phyloP scores from a whole-genome alignment of 2,329 filamentous ascomycete genomes.

The Alternaria sp. region DNA sequence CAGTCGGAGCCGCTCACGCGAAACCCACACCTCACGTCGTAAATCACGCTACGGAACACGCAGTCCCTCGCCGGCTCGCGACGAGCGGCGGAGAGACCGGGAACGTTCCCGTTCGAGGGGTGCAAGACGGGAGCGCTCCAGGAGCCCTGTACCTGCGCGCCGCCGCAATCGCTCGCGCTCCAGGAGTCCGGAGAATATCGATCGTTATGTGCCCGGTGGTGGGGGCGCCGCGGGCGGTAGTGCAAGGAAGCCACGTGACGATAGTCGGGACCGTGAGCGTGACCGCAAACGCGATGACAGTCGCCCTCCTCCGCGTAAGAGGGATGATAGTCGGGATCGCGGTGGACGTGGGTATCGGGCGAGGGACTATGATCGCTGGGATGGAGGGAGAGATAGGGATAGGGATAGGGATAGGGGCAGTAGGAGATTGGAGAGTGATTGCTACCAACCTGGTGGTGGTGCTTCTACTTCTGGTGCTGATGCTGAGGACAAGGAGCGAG shows the following conservation, averaged over 20 bases:
- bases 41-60: slow-evolving; percentile 40
- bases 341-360: slow-evolving; percentile 49
- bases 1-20: slow-evolving; percentile 43
- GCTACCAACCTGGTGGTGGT: slow-evolving; percentile 39
- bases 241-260: slow-evolving; percentile 33
- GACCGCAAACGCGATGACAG: slow-evolving; percentile 33
- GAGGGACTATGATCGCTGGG: slow-evolving; percentile 53
- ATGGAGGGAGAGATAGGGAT: slow-evolving; percentile 30
- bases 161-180: slow-evolving; percentile 34
- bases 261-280: slow-evolving; percentile 25
- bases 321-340: slow-evolving; percentile 49
- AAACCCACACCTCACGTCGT: slow-evolving; percentile 37
- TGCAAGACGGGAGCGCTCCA: slow-evolving; percentile 27
- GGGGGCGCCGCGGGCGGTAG: slow-evolving; percentile 19
- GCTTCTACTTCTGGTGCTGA: slow-evolving; percentile 2
- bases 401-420: slow-evolving; percentile 30
- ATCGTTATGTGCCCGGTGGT: slow-evolving; percentile 46
- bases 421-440: slow-evolving; percentile 41
- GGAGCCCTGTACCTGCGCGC: slow-evolving; percentile 25
- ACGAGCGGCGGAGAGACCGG: slow-evolving; percentile 35
- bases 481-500: slow-evolving; percentile 27
- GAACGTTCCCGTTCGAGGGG: slow-evolving; percentile 34
- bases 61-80: slow-evolving; percentile 36
- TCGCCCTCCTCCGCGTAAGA: slow-evolving; percentile 22
- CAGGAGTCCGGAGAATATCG: slow-evolving; percentile 49